A percentile compares a stretch with the other conserved stretches of the same genome.
These are phyloP conservation scores for Lactarius tabidus DNA, from an alignment of 768 basidiomycete genomes.

Conservation along the genomic window DNA sequence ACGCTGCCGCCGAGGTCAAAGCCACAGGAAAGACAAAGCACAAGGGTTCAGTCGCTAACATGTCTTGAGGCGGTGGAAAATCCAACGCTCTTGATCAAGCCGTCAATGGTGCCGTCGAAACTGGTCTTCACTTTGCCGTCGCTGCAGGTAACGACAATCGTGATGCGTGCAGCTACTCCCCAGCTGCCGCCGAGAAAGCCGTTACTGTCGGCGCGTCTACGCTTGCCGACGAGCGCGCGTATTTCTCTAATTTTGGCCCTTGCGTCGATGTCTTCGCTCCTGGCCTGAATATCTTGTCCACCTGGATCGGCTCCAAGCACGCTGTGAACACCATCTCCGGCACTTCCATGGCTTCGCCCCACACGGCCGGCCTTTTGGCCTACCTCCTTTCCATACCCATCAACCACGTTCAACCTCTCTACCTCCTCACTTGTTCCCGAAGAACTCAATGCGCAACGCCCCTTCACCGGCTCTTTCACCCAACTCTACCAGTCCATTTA, in stretches of 20 bases:
- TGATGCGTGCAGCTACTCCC: constrained; percentile 91
- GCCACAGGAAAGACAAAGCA: constrained; percentile 75
- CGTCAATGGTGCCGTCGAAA: constrained; percentile 78
- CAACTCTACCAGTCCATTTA: constrained; percentile 51
- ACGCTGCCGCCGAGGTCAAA: constrained; percentile 60
- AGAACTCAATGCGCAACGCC: constrained; percentile 34
- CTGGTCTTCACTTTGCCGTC: constrained; percentile 93
- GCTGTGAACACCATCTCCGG: constrained; percentile 75
- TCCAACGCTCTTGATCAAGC: constrained; percentile 77
- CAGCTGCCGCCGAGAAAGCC: constrained; percentile 83
- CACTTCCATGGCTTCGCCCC: constrained; percentile 92
- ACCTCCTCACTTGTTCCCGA: constrained; percentile 36
- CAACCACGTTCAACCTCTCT: constrained; percentile 50
- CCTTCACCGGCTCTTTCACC: constrained; percentile 36
- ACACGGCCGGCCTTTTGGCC: constrained; percentile 80
- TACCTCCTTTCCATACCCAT: constrained; percentile 85
- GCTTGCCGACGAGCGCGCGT: constrained; percentile 73
- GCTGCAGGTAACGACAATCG: constrained; percentile 88
- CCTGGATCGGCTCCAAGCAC: constrained; percentile 57
- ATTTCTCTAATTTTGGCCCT: constrained; percentile 87
- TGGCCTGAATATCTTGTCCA: constrained; percentile 83
- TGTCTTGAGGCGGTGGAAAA: constrained; percentile 97
- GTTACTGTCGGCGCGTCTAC: constrained; percentile 94
- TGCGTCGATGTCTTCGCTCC: constrained; percentile 96
- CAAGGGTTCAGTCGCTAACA: constrained; percentile 95